Conservation (phyloP, 805 yeast genomes). For the Spathaspora arborariae region DNA sequence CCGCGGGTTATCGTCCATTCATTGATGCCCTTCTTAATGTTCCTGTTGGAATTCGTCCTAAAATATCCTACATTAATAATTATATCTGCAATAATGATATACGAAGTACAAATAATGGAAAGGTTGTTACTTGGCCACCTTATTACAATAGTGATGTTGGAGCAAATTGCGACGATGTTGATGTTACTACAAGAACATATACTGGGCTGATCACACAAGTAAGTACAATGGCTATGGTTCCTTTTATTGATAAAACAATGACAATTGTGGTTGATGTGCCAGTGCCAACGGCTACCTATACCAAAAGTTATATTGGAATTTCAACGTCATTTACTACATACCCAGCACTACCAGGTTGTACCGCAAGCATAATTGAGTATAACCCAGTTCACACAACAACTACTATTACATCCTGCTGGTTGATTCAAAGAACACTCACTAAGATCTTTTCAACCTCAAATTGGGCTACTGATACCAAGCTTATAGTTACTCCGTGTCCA, state of each 20-base stretch:
- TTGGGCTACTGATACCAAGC: background rate
- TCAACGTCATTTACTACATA: constrained; percentile 10
- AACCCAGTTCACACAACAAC: constrained; percentile 6
- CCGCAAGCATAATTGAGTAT: constrained; percentile 13
- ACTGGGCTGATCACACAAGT: constrained; percentile 16
- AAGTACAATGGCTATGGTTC: constrained; percentile 15
- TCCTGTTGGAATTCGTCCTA: background rate
- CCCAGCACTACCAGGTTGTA: constrained; percentile 14
- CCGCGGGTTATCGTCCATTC: constrained; percentile 22
- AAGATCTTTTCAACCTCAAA: background rate
- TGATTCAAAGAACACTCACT: background rate
- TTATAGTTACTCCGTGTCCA: constrained; percentile 14
- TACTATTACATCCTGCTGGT: background rate
- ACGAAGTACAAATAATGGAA: constrained; percentile 11
- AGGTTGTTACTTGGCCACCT: constrained; percentile 10
- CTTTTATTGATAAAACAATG: constrained; percentile 15
- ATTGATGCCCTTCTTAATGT: constrained; percentile 6
- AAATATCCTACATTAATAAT: constrained; percentile 7
- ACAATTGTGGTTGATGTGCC: constrained; percentile 21
- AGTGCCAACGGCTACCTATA: constrained; percentile 12
- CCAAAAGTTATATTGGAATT: constrained; percentile 8
- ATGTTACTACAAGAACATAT: constrained; percentile 16
- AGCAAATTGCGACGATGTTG: constrained; percentile 11
- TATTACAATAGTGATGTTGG: constrained; percentile 7
- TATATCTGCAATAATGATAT: constrained; percentile 7